Conservation (phyloP, 2,329 filamentous ascomycete species). For the Cladosporium oxysporum region DNA sequence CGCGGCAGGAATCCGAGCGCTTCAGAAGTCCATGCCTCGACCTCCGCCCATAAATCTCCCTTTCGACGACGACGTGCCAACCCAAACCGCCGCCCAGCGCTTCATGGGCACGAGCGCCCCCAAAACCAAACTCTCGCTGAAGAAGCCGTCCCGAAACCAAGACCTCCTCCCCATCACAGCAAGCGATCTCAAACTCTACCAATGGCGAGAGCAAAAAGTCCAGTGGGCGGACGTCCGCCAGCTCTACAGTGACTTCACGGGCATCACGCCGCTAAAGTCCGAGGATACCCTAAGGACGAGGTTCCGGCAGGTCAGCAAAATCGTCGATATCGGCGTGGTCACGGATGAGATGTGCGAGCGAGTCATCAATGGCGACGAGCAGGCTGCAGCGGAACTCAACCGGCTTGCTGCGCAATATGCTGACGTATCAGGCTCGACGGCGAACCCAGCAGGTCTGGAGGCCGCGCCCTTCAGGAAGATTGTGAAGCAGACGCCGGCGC, state of each 20-base stretch:
- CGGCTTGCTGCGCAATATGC: background rate
- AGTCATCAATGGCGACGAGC: background rate
- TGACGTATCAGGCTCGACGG: too few relatives aligned
- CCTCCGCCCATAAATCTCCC: background rate
- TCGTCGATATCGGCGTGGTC: background rate
- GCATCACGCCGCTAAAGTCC: too few relatives aligned
- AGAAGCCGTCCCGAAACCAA: background rate
- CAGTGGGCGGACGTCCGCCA: background rate
- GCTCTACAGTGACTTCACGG: background rate
- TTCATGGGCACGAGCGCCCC: constrained; percentile 6
- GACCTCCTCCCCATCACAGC: background rate
- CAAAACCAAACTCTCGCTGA: background rate
- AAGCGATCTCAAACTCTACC: constrained; percentile 3
- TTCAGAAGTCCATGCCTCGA: background rate
- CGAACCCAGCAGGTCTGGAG: background rate
- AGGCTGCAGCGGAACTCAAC: background rate
- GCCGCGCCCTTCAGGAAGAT: background rate
- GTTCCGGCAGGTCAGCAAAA: background rate
- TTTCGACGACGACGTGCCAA: background rate
- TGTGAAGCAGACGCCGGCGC: background rate
- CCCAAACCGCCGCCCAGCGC: background rate
- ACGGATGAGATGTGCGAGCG: background rate
- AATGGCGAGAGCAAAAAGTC: constrained; percentile 2
- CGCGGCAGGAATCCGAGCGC: background rate
- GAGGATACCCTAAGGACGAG: background rate